A percentile compares a stretch with the other conserved stretches of the same genome.
Evolutionary conservation across 441 rosid species (phyloP).

Genomic region (Geranium incanum): DNA sequence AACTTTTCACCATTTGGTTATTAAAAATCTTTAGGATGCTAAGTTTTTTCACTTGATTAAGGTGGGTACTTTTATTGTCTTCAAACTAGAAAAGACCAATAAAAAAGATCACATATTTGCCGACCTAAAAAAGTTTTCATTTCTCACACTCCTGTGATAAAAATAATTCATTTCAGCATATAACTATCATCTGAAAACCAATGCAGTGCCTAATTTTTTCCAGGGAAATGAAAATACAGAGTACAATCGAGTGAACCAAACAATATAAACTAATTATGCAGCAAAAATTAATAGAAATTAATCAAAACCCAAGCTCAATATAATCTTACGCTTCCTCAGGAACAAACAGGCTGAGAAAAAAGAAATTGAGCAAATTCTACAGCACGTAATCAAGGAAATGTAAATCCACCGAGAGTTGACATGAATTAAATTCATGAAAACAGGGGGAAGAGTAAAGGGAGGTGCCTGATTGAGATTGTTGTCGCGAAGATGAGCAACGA

Average conservation of each 20-base stretch:
- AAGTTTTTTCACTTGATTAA: background rate
- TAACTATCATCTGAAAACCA: background rate
- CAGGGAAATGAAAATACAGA: background rate
- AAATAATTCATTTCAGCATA: background rate
- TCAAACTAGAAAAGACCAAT: background rate
- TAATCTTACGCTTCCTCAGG: background rate
- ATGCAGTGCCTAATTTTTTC: background rate
- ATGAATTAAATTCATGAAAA: background rate
- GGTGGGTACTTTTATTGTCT: background rate
- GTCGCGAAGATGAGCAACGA: constrained; percentile 79
- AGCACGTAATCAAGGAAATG: background rate
- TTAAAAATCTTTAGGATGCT: background rate
- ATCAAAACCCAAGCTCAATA: background rate
- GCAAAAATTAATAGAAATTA: background rate
- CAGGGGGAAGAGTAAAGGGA: background rate
- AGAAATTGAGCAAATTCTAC: background rate
- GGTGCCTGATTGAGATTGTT: constrained; percentile 61
- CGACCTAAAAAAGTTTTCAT: background rate
- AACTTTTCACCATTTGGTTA: background rate
- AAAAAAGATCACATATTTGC: background rate
- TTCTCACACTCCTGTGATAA: background rate
- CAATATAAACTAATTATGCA: background rate
- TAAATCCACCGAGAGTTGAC: background rate
- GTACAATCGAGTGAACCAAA: background rate
- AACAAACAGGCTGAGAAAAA: background rate